phyloP scores from a whole-genome alignment of 1,284 basidiomycete genomes.

The Macrocybe sp. region DNA sequence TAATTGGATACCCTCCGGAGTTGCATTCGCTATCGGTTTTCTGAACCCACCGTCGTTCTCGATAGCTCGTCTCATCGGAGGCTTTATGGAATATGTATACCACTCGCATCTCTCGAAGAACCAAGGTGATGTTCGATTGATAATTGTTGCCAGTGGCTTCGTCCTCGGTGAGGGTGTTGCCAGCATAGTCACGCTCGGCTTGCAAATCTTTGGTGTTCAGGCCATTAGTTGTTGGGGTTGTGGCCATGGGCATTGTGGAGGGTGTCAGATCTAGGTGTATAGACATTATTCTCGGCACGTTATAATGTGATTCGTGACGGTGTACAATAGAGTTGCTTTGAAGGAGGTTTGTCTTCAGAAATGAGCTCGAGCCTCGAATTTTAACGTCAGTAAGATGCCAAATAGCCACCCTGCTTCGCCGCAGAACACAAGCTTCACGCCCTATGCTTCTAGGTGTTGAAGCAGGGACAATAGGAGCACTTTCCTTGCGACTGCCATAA shows the following conservation, averaged over 20 bases:
- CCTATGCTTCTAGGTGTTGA: no score
- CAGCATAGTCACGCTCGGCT: slow-evolving; percentile 74
- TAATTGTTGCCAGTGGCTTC: slow-evolving; percentile 92
- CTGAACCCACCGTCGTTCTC: slow-evolving; percentile 96
- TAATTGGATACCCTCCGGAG: slow-evolving; percentile 84
- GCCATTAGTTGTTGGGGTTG: slow-evolving; percentile 85
- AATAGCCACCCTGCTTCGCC: no score
- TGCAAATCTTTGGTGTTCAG: slow-evolving; percentile 73
- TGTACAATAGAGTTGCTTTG: no score
- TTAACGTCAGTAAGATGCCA: no score
- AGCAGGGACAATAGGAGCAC: no score
- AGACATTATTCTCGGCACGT: not conserved
- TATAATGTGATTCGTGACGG: no score
- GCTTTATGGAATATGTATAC: slow-evolving; percentile 72
- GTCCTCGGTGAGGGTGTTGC: slow-evolving; percentile 93
- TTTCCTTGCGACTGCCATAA: no score
- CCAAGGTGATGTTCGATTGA: slow-evolving; percentile 64
- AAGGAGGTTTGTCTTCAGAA: no score
- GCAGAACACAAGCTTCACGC: no score
- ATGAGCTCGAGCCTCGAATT: no score
- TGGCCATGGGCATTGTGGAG: slow-evolving; percentile 63
- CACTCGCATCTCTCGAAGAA: slow-evolving; percentile 45
- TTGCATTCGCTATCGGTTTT: slow-evolving; percentile 88
- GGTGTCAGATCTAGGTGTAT: slow-evolving; percentile 42
- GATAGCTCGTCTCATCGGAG: slow-evolving; percentile 87